Evolutionary conservation across 306 rosid genomes (phyloP), one percentile per base, ranked within the genome.

Genomic region (Casuarina cunninghamiana): DNA sequence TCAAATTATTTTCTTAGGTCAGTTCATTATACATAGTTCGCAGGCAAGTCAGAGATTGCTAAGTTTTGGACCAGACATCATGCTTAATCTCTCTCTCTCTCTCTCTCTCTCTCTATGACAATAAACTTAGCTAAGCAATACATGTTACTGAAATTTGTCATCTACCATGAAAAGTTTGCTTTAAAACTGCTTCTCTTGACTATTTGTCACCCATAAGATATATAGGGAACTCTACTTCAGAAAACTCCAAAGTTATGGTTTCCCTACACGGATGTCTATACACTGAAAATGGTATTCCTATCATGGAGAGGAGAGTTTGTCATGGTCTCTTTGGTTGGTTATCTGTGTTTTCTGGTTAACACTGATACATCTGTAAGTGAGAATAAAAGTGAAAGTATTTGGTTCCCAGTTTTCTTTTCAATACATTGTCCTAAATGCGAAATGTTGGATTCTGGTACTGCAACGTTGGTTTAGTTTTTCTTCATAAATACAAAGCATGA

Each of bases 291-390:
- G 3, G 6, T 9, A 67, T 9, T 42, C 50, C 12, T 62, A 62
- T 67, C 71, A 13, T 9, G 5, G 49, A 67, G 71, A 42, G 71
- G 26, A 67, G 49, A 67, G 15, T 67, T 42, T 67, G 35, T 6
- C 35, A 66, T 42, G 21, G 71, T 46, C 71, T 67, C 35, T 67
- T 67, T 42, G 71, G 32, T 41, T 42, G 42, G n/a, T 39, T 67
- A 17, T 67, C 5, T 42, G 9, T 67, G 69, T 44, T 37, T 15
- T 37, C 44, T n/a, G 42, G 68, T 61, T 35, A 32, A 17, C 8
- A 15, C 9, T 67, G 50, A 37, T 41, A 17, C 15, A 17, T 7
- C 21, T 5, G 42, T 3, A 42, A 8, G 16, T 67, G 26, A 44
- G 6, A 17, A 41, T 67, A 44, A 67, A 38, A 0, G 9, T 39